Evolutionary conservation across 140 eudicot genomes (phyloP).

Genomic region (Bidens hawaiensis): DNA sequence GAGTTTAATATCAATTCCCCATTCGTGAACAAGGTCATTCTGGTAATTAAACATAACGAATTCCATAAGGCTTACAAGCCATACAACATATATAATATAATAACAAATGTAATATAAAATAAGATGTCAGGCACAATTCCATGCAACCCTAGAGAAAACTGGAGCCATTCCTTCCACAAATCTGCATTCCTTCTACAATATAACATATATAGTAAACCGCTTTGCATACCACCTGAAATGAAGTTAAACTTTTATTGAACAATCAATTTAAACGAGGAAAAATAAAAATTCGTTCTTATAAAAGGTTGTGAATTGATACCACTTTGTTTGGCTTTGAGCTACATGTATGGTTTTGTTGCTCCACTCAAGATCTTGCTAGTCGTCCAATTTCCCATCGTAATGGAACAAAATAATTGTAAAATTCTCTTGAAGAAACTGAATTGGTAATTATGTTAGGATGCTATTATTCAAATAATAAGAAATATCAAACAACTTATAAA

Average conservation of each 20-base stretch:
- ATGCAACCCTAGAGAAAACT: slow-evolving; percentile 89
- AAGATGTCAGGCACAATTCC: slow-evolving; percentile 98
- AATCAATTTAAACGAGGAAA: slow-evolving; percentile 3
- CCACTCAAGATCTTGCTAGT: slow-evolving; percentile 94
- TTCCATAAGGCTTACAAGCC: not conserved
- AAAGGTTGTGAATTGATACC: slow-evolving; percentile 36
- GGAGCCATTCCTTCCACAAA: slow-evolving; percentile 99
- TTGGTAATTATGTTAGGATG: slow-evolving; percentile 20
- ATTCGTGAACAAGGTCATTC: slow-evolving; percentile 99
- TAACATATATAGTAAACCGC: slow-evolving; percentile 41
- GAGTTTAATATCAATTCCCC: slow-evolving; percentile 98
- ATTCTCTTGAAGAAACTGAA: slow-evolving; percentile 92
- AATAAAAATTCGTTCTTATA: not conserved
- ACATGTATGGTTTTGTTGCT: slow-evolving; percentile 72
- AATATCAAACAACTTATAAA: not conserved
- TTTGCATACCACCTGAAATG: slow-evolving; percentile 94
- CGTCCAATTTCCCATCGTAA: slow-evolving; percentile 89
- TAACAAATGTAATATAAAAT: no score
- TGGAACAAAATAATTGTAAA: slow-evolving; percentile 88
- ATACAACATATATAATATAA: no score
- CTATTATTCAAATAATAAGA: slow-evolving; percentile 9
- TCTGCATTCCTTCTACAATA: slow-evolving; percentile 33
- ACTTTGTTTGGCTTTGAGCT: slow-evolving; percentile 93
- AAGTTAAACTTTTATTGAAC: not conserved
- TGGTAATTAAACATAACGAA: slow-evolving; percentile 20